Evolutionary conservation across 139 green algal genomes (phyloP), one percentile per base, ranked within the genome.

Genomic region (Gonium pectorale): DNA sequence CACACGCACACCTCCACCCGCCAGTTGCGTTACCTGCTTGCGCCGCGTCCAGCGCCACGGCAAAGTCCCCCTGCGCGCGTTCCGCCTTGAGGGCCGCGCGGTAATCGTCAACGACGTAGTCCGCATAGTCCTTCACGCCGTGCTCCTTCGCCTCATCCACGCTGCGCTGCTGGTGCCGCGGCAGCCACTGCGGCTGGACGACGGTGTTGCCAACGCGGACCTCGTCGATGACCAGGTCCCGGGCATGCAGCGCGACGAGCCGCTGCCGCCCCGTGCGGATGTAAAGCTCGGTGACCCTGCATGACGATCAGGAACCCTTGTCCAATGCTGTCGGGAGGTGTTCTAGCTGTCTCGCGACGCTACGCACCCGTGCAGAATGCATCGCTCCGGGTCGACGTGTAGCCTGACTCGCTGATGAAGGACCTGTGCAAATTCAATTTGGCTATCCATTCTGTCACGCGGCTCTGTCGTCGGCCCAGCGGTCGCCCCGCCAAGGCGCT

Each of bases 41-140:
- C 15, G 44, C 6, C 19, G 70, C 24, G 33, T n/a, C 70, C 77
- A 83, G 49, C 22, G 77, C 62, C 5, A 83, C 64, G 31, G 62
- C 77, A 29, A 83, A 31, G 77, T 83, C 77, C 27, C 77, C 77
- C 26, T 73, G 77, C 24, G 31, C 64, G 29, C 77, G 77, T 8
- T 83, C 77, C 38, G 60, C 77, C 21, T 73, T 83, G 41, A 83
- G 77, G 6, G 62, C n/a, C 3, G 77, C 60, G 3, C 77, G 60
- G 43, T 83, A 83, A 22, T 83, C 77, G 44, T 83, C 77, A 21
- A 62, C 62, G 31, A 83, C 44, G 51, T 83, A 83, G 77, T 83
- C 77, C 5, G 77, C 77, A 24, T 49, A 73, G 77, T 83, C 77
- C 62, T 64, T 46, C 43, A 2, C 35, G 63, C 62, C 64, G 43